Evolutionary conservation across 2,329 filamentous ascomycete species (phyloP).

Genomic region (Alternaria brassicae): DNA sequence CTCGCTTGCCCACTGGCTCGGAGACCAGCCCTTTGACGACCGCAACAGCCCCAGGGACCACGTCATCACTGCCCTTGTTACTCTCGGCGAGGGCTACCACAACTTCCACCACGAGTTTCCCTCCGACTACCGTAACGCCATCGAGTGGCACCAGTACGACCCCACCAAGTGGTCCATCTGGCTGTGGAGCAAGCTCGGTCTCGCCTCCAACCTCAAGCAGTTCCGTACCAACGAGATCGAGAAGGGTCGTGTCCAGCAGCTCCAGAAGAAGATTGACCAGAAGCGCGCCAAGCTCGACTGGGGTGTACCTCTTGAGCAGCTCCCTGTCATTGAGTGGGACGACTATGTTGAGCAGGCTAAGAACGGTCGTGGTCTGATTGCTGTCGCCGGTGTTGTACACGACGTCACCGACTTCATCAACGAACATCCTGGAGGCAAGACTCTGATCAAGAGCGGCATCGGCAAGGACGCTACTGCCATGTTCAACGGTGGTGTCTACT

Average conservation of each 20-base stretch:
- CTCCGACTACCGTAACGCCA: slow-evolving; percentile 55
- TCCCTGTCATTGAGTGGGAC: slow-evolving; percentile 55
- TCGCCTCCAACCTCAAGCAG: slow-evolving; percentile 54
- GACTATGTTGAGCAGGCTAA: slow-evolving; percentile 53
- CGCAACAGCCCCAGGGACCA: slow-evolving; percentile 54
- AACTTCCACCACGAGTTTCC: slow-evolving; percentile 57
- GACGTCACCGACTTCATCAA: slow-evolving; percentile 54
- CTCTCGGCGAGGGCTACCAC: slow-evolving; percentile 55
- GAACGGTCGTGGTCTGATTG: slow-evolving; percentile 52
- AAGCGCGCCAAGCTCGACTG: slow-evolving; percentile 54
- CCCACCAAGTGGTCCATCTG: slow-evolving; percentile 56
- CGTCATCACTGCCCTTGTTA: slow-evolving; percentile 53
- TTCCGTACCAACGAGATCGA: slow-evolving; percentile 56
- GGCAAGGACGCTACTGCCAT: slow-evolving; percentile 55
- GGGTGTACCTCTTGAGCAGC: slow-evolving; percentile 53
- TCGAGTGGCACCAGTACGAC: slow-evolving; percentile 53
- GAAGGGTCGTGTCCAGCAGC: slow-evolving; percentile 54
- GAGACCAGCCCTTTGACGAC: slow-evolving; percentile 56
- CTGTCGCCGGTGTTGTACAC: slow-evolving; percentile 53
- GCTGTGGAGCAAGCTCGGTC: slow-evolving; percentile 53
- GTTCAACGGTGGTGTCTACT: slow-evolving; percentile 55
- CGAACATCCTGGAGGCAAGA: slow-evolving; percentile 54
- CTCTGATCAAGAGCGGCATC: slow-evolving; percentile 52
- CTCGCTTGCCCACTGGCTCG: slow-evolving; percentile 62
- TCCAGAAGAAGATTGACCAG: slow-evolving; percentile 56